Evolutionary conservation across 1,284 basidiomycete genomes (phyloP).

Genomic region (Cronartium quercuum): DNA sequence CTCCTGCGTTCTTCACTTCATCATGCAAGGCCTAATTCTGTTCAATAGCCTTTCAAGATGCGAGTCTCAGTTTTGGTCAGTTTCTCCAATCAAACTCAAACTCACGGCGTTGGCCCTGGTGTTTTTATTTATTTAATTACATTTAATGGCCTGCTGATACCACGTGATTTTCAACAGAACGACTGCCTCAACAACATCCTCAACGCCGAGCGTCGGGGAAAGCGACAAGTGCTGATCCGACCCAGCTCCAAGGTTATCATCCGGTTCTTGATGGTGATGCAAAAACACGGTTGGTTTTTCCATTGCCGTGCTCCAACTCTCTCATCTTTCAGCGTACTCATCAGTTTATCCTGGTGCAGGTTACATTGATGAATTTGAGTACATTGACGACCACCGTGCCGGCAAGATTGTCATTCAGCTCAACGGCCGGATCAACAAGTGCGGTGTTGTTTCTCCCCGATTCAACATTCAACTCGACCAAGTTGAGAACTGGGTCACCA

Average conservation of each 20-base stretch:
- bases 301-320: constrained; percentile 29
- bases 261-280: constrained; percentile 94
- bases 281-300: constrained; percentile 76
- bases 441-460: constrained; percentile 93
- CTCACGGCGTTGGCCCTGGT: too few species aligned
- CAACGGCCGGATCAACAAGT: constrained; percentile 96
- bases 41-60: constrained; percentile 33
- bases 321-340: constrained; percentile 46
- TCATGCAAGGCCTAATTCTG: constrained; percentile 13
- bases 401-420: constrained; percentile 98
- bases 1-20: constrained; percentile 6
- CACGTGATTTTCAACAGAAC: constrained; percentile 53
- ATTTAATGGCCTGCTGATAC: background rate
- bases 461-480: constrained; percentile 92
- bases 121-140: too few species aligned
- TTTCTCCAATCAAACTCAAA: too few species aligned
- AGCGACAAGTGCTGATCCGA: constrained; percentile 87
- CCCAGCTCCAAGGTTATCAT: constrained; percentile 94
- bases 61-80: constrained; percentile 46
- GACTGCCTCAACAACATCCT: constrained; percentile 94
- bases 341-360: constrained; percentile 54
- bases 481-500: constrained; percentile 72
- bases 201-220: constrained; percentile 96
- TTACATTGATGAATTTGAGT: constrained; percentile 98
- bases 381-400: constrained; percentile 97